phyloP scores from a whole-genome alignment of 495 filamentous ascomycete genomes.

The Glutinoglossum americanum region DNA sequence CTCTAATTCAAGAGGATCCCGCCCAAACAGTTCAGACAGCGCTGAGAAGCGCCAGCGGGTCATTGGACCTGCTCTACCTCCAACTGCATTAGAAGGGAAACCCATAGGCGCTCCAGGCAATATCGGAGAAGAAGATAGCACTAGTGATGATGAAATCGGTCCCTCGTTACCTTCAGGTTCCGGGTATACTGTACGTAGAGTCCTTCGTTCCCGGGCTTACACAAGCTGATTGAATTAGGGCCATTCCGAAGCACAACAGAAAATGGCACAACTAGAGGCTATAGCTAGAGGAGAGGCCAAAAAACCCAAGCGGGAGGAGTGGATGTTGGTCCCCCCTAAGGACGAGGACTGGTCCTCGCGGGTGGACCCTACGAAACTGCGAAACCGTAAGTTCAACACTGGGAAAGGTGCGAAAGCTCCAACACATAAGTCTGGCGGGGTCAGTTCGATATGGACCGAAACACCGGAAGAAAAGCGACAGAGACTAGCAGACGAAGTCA shows the following conservation, averaged over 20 bases:
- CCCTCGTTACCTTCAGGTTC: conserved; percentile 49
- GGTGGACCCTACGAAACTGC: conserved; percentile 67
- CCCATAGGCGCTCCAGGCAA: conserved; percentile 13
- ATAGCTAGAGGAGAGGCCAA: background rate
- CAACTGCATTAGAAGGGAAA: conserved; percentile 28
- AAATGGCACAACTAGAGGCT: background rate
- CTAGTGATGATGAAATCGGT: conserved; percentile 48
- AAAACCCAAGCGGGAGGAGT: conserved; percentile 51
- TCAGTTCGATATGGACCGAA: conserved; percentile 67
- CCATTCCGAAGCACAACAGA: background rate
- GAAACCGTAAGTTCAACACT: conserved; percentile 64
- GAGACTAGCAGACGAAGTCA: conserved; percentile 62
- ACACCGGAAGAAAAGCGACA: conserved; percentile 73
- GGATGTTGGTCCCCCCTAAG: conserved; percentile 81
- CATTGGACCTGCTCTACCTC: conserved; percentile 30
- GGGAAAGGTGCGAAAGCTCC: conserved; percentile 34
- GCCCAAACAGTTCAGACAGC: background rate
- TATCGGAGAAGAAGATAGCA: conserved; percentile 21
- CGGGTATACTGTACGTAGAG: conserved; percentile 11
- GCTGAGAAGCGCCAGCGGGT: conserved; percentile 8
- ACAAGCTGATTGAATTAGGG: background rate
- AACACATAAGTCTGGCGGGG: conserved; percentile 17
- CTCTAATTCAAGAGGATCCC: background rate
- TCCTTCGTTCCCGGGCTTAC: background rate
- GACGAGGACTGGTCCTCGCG: conserved; percentile 36